Evolutionary conservation across 345 rosid genomes (phyloP).

Genomic region (Crucihimalaya himalaica): DNA sequence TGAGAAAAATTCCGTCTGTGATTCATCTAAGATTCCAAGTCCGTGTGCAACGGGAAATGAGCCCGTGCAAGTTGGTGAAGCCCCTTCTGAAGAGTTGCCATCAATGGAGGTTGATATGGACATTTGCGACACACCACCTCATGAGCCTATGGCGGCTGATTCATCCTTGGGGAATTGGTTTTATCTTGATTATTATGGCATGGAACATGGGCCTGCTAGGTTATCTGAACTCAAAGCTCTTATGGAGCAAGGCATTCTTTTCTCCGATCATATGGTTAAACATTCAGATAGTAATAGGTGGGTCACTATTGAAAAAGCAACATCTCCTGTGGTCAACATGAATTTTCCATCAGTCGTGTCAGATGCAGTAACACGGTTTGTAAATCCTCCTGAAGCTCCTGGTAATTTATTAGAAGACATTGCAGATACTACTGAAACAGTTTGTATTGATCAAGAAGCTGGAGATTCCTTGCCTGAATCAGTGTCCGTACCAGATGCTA

Average conservation of each 20-base stretch:
- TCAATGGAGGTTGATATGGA: slow-evolving; percentile 99
- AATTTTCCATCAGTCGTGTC: slow-evolving; percentile 52
- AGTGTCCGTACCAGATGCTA: slow-evolving; percentile 34
- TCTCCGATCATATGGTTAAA: slow-evolving; percentile 88
- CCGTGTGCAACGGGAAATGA: slow-evolving; percentile 48
- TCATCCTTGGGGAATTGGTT: slow-evolving; percentile 81
- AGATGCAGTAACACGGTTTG: slow-evolving; percentile 72
- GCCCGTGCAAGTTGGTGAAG: slow-evolving; percentile 50
- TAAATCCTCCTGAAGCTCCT: slow-evolving; percentile 93
- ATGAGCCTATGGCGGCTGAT: slow-evolving; percentile 61
- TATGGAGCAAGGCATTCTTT: slow-evolving; percentile 78
- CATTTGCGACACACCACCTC: slow-evolving; percentile 87
- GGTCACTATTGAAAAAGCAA: slow-evolving; percentile 95
- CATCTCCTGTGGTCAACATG: slow-evolving; percentile 68
- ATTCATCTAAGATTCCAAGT: slow-evolving; percentile 51
- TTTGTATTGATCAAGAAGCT: slow-evolving; percentile 44
- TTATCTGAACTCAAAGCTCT: slow-evolving; percentile 77
- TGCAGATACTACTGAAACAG: slow-evolving; percentile 51
- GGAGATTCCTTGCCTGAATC: slow-evolving; percentile 36
- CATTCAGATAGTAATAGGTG: slow-evolving; percentile 86
- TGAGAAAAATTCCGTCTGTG: slow-evolving; percentile 52
- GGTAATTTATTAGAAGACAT: slow-evolving; percentile 78
- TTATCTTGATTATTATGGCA: slow-evolving; percentile 88
- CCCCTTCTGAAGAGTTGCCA: slow-evolving; percentile 65
- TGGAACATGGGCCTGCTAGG: slow-evolving; percentile 83